Percentiles rank a stretch among this genome's conserved stretches.
These are phyloP conservation scores for Wickerhamia fluorescens DNA, from an alignment of 805 yeast genomes.

Conservation along the genomic window DNA sequence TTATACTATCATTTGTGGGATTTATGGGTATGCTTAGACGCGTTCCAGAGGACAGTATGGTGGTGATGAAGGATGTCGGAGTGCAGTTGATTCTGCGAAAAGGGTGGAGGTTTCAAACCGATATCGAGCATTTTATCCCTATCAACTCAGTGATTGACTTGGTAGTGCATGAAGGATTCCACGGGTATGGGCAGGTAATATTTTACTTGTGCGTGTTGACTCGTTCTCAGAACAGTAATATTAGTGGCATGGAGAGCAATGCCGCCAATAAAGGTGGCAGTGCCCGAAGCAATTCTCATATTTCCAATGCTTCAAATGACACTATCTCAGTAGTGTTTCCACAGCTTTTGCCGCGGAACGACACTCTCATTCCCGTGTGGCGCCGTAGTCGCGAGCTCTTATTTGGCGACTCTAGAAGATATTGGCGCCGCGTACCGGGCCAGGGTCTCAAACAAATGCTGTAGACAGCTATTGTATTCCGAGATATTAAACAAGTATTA, in stretches of 20 bases:
- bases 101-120: conserved; percentile 14
- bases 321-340: conserved; percentile 34
- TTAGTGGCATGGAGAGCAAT: no score
- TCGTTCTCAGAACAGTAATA: no score
- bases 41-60: conserved; percentile 38
- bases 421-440: conserved; percentile 32
- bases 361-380: conserved; percentile 34
- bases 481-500: no score
- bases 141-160: conserved; percentile 52
- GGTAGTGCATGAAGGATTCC: conserved; percentile 71
- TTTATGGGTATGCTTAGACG: no score
- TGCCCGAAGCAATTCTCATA: no score
- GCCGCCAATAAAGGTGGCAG: conserved; percentile 4
- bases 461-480: conserved; percentile 1
- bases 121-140: conserved; percentile 45
- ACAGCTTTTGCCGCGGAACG: conserved; percentile 35
- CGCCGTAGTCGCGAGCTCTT: conserved; percentile 29
- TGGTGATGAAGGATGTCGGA: conserved; percentile 40
- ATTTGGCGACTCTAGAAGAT: conserved; percentile 22
- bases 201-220: conserved; percentile 58
- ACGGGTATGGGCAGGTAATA: conserved; percentile 55
- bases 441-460: conserved; percentile 23
- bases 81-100: conserved; percentile 33
- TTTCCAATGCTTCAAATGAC: no score
- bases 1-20: no score